Base-by-base conservation (phyloP, 192 early-diverging fungal species). In the Neocallimastix lanati region DNA sequence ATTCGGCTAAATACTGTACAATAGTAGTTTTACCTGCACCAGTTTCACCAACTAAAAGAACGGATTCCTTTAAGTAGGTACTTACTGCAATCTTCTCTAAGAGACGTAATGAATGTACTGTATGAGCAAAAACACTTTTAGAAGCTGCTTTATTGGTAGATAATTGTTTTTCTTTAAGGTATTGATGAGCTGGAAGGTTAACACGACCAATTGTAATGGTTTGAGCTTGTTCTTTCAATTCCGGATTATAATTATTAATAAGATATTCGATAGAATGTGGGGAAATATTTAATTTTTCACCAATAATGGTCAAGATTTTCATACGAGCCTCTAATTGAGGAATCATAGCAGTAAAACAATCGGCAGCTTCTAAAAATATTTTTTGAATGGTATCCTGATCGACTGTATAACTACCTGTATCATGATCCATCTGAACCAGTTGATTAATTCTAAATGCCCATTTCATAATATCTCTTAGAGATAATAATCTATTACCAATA, bases 21-120 rank as follows among this genome's bases (percentile, higher is more conserved):
- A 94, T 92, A 0, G 96, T 96, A 0, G 98, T 99, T 86, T 99
- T 99, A 78, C 98, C 98, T 12, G 95, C 95, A 78, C 98, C 98
- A 0, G 98, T 99, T 82, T 99, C 98, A 77, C 98, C 98, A 7
- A 97, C 92, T 18, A 99, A 86, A 29, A 99, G 83, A 0, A 94
- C 89, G 16, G 96, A 95, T 82, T 98, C 96, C 28, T 87, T 88
- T 80, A 95, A 85, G 78, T 88, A 86, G 28, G 95, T 91, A 80
- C 90, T 91, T 12, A 94, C 90, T 16, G 96, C 94, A 28, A 99
- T 85, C 77, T 91, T 88, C 83, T 98, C 96, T 83, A 99, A 82
- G 21, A 96, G 85, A 28, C 93, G 89, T 30, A 92, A 82, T 13
- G 95, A 86, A 77, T 93, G 91, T 0, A 87, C 85, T n/a, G 96